phyloP scores from a whole-genome alignment of 768 basidiomycete species.

The Boletellus ananiceps region DNA sequence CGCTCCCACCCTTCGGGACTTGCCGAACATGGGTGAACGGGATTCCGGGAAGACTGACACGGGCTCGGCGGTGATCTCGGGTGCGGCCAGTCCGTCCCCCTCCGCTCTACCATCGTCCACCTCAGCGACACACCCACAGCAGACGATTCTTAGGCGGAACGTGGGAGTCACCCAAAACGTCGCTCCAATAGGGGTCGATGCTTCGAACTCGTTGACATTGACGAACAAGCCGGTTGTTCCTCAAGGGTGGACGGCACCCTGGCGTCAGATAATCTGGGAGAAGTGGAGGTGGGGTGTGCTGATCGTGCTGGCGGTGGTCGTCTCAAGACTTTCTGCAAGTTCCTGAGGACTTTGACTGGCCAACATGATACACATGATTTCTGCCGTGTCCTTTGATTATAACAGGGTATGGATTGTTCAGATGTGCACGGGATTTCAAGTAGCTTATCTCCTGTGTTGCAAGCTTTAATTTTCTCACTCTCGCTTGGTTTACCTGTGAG shows the following conservation, averaged over 20 bases:
- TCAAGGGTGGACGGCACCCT: slow-evolving; percentile 54
- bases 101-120: slow-evolving; percentile 18
- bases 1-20: slow-evolving; percentile 54
- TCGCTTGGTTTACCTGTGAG: slow-evolving; percentile 10
- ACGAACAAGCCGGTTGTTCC: slow-evolving; percentile 30
- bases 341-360: slow-evolving; percentile 17
- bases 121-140: slow-evolving; percentile 19
- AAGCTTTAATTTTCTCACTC: slow-evolving; percentile 9
- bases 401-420: slow-evolving; percentile 12
- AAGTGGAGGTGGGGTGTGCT: slow-evolving; percentile 83
- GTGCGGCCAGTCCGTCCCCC: slow-evolving; percentile 12
- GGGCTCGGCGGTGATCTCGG: slow-evolving; percentile 22
- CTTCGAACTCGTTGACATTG: slow-evolving; percentile 18
- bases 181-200: slow-evolving; percentile 11
- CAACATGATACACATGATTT: background rate
- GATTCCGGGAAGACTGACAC: slow-evolving; percentile 52
- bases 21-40: slow-evolving; percentile 92
- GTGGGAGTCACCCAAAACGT: slow-evolving; percentile 16
- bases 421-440: slow-evolving; percentile 17
- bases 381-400: slow-evolving; percentile 13
- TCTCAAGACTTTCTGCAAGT: slow-evolving; percentile 68
- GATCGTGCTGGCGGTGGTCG: slow-evolving; percentile 71
- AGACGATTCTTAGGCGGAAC: slow-evolving; percentile 17
- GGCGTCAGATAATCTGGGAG: slow-evolving; percentile 69
- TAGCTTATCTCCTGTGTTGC: slow-evolving; percentile 14